Percentiles rank a stretch among this genome's conserved stretches.
Conservation (phyloP, 495 filamentous ascomycete species). For the Penicillium coffeae region DNA sequence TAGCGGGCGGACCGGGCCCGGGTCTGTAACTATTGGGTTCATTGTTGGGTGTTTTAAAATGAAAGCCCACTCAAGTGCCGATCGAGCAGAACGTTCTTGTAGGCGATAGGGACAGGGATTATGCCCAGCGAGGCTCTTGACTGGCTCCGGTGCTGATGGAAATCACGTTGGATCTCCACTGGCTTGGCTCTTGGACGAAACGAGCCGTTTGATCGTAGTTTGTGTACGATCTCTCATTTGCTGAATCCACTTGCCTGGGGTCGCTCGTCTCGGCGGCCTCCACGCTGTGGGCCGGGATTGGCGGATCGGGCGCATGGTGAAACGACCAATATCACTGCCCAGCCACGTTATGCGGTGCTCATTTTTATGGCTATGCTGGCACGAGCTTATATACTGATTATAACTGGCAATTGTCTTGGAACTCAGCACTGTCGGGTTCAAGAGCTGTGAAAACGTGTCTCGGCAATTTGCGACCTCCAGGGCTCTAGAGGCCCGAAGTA, state of each 20-base stretch:
- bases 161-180: neutral
- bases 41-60: neutral
- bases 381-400: neutral
- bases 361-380: neutral
- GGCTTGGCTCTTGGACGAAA: neutral
- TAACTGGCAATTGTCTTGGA: too few relatives aligned
- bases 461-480: too few relatives aligned
- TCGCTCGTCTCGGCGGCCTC: slow-evolving; percentile 10
- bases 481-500: too few relatives aligned
- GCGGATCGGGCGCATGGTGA: slow-evolving; percentile 9
- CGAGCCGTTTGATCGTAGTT: slow-evolving; percentile 3
- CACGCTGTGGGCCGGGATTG: slow-evolving; percentile 15
- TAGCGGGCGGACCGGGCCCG: neutral
- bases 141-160: neutral
- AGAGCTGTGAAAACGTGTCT: too few relatives aligned
- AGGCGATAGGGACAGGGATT: neutral
- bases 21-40: slow-evolving; percentile 12
- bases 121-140: neutral
- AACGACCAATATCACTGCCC: slow-evolving; percentile 3
- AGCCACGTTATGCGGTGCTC: neutral
- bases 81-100: slow-evolving; percentile 1
- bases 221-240: slow-evolving; percentile 9
- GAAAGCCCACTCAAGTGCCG: neutral
- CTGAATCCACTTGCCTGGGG: slow-evolving; percentile 5
- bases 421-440: too few relatives aligned